These are phyloP conservation scores for Clohesyomyces aquaticus DNA, from an alignment of 495 filamentous ascomycete genomes.

Conservation along the genomic window DNA sequence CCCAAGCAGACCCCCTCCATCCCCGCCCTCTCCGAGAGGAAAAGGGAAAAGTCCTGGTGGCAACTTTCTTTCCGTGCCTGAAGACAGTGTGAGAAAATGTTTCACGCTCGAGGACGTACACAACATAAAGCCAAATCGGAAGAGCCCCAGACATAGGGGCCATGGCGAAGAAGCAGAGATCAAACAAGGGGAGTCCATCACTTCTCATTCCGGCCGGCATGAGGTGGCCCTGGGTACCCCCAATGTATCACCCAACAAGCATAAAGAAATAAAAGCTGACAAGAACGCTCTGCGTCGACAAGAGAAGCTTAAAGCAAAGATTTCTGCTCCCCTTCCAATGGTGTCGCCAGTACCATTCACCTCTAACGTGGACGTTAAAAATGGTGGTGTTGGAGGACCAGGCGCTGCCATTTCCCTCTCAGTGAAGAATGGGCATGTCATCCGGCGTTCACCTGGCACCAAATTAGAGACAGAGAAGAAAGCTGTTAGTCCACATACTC, in stretches of 20 bases:
- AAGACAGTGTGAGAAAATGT: background rate
- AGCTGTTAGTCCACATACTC: background rate
- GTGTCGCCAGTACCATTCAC: background rate
- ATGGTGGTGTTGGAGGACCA: slow-evolving; percentile 21
- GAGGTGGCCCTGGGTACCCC: background rate
- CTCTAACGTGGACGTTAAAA: slow-evolving; percentile 14
- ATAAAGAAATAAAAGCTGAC: background rate
- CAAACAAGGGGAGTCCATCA: no score
- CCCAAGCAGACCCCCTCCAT: background rate
- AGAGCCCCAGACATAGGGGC: background rate
- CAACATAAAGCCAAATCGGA: background rate
- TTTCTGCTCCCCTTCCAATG: slow-evolving; percentile 18
- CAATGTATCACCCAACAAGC: background rate
- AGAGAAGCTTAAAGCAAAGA: slow-evolving; percentile 24
- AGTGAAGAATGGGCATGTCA: background rate
- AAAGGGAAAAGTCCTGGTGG: background rate
- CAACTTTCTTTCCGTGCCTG: background rate
- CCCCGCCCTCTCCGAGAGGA: background rate
- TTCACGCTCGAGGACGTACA: slow-evolving; percentile 17
- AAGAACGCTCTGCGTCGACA: background rate
- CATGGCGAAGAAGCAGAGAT: no score
- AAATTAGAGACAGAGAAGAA: slow-evolving; percentile 7
- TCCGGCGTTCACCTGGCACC: background rate
- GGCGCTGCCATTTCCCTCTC: slow-evolving; percentile 12
- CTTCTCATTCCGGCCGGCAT: no score